Percentiles rank a stretch among this genome's conserved stretches.
Conservation (phyloP, 2,329 filamentous ascomycete genomes). For the Xylariaceae sp. region DNA sequence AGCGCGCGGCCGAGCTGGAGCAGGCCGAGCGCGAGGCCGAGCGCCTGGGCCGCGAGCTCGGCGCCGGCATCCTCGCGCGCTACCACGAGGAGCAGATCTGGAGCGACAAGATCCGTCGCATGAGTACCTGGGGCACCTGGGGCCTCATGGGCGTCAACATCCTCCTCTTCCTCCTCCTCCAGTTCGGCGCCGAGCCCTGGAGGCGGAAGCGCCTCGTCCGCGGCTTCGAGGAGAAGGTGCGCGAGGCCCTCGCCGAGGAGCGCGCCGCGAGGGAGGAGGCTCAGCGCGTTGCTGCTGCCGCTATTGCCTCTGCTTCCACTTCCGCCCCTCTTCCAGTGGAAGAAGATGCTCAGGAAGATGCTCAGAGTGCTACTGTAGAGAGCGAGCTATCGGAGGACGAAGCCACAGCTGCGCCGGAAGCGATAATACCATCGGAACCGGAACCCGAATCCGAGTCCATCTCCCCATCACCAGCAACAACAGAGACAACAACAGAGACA, state of each 20-base stretch:
- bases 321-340: too few species aligned
- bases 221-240: slow-evolving; percentile 75
- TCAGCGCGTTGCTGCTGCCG: slow-evolving; percentile 6
- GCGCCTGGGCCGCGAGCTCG: slow-evolving; percentile 68
- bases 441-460: neutral
- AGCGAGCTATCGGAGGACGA: too few species aligned
- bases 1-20: slow-evolving; percentile 64
- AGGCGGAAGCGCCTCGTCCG: slow-evolving; percentile 72
- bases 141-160: slow-evolving; percentile 97
- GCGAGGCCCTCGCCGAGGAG: slow-evolving; percentile 64
- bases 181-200: slow-evolving; percentile 92
- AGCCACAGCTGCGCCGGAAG: neutral
- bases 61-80: slow-evolving; percentile 75
- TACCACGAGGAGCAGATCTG: slow-evolving; percentile 99
- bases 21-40: slow-evolving; percentile 76
- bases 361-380: neutral
- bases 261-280: slow-evolving; percentile 28
- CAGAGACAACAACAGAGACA: too few species aligned
- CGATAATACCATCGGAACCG: neutral
- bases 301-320: too few species aligned
- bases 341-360: neutral
- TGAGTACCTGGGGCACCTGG: slow-evolving; percentile 98
- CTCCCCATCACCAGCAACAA: neutral
- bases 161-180: slow-evolving; percentile 75
- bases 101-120: slow-evolving; percentile 93